A percentile compares a stretch with the other conserved stretches of the same genome.
Evolutionary conservation across 1,284 basidiomycete genomes (phyloP).

Genomic region (Blastosporella zonata): DNA sequence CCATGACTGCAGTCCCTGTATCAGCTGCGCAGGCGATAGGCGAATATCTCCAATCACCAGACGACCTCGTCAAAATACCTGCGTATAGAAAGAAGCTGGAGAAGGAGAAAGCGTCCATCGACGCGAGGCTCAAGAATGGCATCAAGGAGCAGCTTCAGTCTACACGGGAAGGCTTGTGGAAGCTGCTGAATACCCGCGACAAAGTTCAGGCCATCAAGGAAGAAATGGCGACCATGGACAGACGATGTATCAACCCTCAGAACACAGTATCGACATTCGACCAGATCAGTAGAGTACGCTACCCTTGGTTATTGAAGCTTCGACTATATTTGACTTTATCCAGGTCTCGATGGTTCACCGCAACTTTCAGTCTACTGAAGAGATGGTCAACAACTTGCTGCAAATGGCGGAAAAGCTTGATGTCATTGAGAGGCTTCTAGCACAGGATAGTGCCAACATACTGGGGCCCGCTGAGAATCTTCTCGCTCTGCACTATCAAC

Average conservation of each 20-base stretch:
- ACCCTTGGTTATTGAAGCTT: background rate
- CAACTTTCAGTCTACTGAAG: conserved; percentile 92
- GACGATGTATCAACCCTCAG: conserved; percentile 71
- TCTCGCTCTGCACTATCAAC: conserved; percentile 86
- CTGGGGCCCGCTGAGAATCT: conserved; percentile 86
- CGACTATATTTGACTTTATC: conserved; percentile 10
- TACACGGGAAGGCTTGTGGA: conserved; percentile 86
- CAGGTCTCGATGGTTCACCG: conserved; percentile 95
- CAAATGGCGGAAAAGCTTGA: conserved; percentile 88
- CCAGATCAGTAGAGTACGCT: conserved; percentile 84
- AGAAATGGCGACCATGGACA: conserved; percentile 88
- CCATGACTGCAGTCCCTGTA: conserved; percentile 50
- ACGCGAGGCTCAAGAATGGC: conserved; percentile 87
- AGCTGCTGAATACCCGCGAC: conserved; percentile 78
- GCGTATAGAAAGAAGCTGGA: conserved; percentile 92
- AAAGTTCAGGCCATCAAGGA: conserved; percentile 89
- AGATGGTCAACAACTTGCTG: conserved; percentile 90
- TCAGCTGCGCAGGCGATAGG: conserved; percentile 81
- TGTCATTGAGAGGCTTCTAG: conserved; percentile 76
- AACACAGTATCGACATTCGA: conserved; percentile 80
- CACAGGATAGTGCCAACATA: conserved; percentile 69
- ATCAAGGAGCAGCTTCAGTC: conserved; percentile 94
- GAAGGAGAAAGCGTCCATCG: conserved; percentile 96
- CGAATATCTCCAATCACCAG: conserved; percentile 88
- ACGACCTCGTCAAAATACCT: conserved; percentile 89